Base-by-base conservation (phyloP, 805 yeast genomes). In the Gaillardinia entomophila region DNA sequence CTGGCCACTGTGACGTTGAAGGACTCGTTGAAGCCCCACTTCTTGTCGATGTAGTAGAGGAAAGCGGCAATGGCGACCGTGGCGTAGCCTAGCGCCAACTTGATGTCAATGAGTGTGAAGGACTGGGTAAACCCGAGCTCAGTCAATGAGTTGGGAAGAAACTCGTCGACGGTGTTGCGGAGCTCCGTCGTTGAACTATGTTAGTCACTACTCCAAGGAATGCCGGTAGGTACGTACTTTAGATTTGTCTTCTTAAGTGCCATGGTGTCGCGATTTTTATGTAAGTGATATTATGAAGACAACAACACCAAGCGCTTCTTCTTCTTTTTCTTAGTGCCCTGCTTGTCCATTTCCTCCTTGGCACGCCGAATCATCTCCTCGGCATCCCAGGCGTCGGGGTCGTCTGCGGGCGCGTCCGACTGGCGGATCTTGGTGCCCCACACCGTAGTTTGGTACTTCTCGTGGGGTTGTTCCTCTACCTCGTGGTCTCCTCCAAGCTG, bases 401-500 rank as follows among this genome's bases (percentile, higher is more conserved):
- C 41, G n/a, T 43, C 53, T 2, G 46, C 53, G 3, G 57, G 58
- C 3, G 34, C 45, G 56, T 57, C 69, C 1, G 60, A 43, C 33
- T 57, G 64, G 4, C 70, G 71, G 2, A 77, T 73, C 33, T 58
- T 64, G 1, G 92, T 83, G 0, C 94, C 94, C 94, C 94, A 84
- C 3, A 84, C 77, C 0, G 92, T 79, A 1, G 75, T 72, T 25
- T 66, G 62, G 34, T 49, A 58, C n/a, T n/a, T n/a, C n/a, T n/a
- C n/a, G n/a, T n/a, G n/a, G n/a, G n/a, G n/a, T n/a, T n/a, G n/a
- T n/a, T n/a, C n/a, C n/a, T n/a, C n/a, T n/a, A n/a, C n/a, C n/a
- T n/a, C n/a, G n/a, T n/a, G n/a, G 10, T 54, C 55, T 0, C 45
- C 48, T 35, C 33, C 27, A 26, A 67, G 52, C 12, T 56, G 50